These are phyloP conservation scores for Stagonosporopsis vannaccii DNA, from an alignment of 2,329 filamentous ascomycete genomes.

Conservation along the genomic window DNA sequence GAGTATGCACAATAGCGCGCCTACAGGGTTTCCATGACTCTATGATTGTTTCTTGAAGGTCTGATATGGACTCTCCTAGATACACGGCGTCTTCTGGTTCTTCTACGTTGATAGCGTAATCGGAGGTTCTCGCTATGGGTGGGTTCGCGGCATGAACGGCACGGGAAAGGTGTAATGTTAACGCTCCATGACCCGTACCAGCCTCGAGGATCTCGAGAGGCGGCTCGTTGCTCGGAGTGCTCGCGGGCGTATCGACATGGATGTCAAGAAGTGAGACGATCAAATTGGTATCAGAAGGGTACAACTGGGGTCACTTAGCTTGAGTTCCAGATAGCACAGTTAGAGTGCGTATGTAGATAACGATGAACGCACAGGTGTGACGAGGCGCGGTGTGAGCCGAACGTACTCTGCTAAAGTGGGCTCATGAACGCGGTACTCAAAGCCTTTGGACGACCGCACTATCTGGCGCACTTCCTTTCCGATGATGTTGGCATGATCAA, in stretches of 20 bases:
- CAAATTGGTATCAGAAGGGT: conserved; percentile 75
- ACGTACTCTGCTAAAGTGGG: conserved; percentile 79
- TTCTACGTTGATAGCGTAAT: conserved; percentile 25
- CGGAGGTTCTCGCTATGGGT: conserved; percentile 50
- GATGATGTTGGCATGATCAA: conserved; percentile 67
- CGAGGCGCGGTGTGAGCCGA: conserved; percentile 68
- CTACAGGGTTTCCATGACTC: conserved; percentile 57
- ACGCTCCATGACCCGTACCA: conserved; percentile 82
- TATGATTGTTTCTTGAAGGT: conserved; percentile 37
- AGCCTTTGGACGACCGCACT: conserved; percentile 63
- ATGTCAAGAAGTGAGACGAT: conserved; percentile 81
- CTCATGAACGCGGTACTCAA: conserved; percentile 64
- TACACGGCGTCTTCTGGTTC: conserved; percentile 41
- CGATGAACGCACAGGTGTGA: conserved; percentile 70
- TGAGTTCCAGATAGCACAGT: not conserved
- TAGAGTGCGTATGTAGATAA: not conserved
- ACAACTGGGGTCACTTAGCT: conserved; percentile 61
- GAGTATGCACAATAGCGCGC: conserved; percentile 75
- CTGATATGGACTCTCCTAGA: conserved; percentile 42
- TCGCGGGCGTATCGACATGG: conserved; percentile 59
- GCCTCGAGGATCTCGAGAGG: conserved; percentile 81
- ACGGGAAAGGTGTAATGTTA: conserved; percentile 77
- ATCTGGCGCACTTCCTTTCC: conserved; percentile 66
- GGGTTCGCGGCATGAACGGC: conserved; percentile 78
- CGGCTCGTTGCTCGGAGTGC: conserved; percentile 44